Conservation (phyloP, 78 protist species). For the Reticulomyxa filosa region DNA sequence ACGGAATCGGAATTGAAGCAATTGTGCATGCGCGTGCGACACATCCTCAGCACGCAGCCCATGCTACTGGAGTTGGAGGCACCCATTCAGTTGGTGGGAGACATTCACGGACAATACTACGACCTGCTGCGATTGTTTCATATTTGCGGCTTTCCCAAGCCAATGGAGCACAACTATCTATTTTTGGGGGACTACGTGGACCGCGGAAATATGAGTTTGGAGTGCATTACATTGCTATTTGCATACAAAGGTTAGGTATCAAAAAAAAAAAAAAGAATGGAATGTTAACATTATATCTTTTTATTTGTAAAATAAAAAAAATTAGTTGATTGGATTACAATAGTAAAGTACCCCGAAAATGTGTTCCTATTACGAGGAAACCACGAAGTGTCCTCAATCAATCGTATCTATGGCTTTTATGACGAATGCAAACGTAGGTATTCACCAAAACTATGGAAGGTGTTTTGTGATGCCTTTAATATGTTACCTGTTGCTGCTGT, state of each 20-base stretch:
- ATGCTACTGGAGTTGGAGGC: constrained; percentile 84
- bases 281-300: too few relatives aligned
- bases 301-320: too few relatives aligned
- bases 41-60: constrained; percentile 76
- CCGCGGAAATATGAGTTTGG: constrained; percentile 21
- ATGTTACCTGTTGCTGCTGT: constrained; percentile 91
- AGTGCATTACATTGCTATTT: constrained; percentile 17
- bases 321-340: too few relatives aligned
- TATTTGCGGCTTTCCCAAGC: constrained; percentile 31
- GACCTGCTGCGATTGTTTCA: constrained; percentile 33
- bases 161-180: too few relatives aligned
- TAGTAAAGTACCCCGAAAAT: constrained; percentile 32
- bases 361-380: constrained; percentile 31
- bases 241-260: constrained; percentile 15
- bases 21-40: constrained; percentile 53
- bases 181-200: constrained; percentile 26
- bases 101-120: constrained; percentile 33
- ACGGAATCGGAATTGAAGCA: constrained; percentile 47
- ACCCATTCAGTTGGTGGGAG: constrained; percentile 62
- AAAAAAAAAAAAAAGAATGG: neutral
- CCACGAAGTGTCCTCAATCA: constrained; percentile 26
- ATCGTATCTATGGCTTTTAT: constrained; percentile 31
- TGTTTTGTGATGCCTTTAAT: constrained; percentile 89
- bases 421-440: constrained; percentile 76
- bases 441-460: constrained; percentile 84